Base-by-base conservation (phyloP, 78 protist genomes). In the Dictyostelium brefeldianum region DNA sequence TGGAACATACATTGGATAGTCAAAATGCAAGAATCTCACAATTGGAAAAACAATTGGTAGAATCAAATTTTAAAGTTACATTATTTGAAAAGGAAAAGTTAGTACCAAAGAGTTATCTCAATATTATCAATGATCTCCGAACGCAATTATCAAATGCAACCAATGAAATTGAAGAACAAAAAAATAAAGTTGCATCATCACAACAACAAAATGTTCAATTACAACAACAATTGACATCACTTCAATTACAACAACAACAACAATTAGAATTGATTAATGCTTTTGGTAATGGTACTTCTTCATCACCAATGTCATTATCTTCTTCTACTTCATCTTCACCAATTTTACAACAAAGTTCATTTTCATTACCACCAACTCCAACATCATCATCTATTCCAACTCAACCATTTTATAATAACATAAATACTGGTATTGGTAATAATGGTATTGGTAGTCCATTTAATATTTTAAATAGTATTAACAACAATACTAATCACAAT, bases 21-120 rank as follows among this genome's bases (percentile, higher is more conserved):
- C 69, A 50, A 70, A 46, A 20, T 20, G 8, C 8, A 17, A n/a
- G 78, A 43, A 64, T 87, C 18, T 17, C 7, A 3, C 46, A 56
- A 17, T 46, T 87, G 31, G 92, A 87, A 48, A 11, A 36, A 29
- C 67, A 77, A 31, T 25, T 87, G 17, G 59, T 41, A 0, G 74
- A 77, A 25, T 43, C 78, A 14, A 75, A 48, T 17, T 77, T 57
- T 53, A 74, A 57, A 31, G 25, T 77, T 14, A 31, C 22, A 4
- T 18, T 87, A 18, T 62, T 51, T 27, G 83, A 87, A 77, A 75
- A 77, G 36, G 92, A 87, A 41, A 29, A 53, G 5, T 43, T 43
- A 25, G 50, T 77, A 22, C 92, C 92, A 18, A 41, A 77, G 31
- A 36, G 22, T 22, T 77, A 77, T 77, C 6, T 87, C 3, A 27